Evolutionary conservation across 805 yeast species (phyloP), one percentile per base, ranked within the genome.

Genomic region (Hanseniaspora clermontiae): DNA sequence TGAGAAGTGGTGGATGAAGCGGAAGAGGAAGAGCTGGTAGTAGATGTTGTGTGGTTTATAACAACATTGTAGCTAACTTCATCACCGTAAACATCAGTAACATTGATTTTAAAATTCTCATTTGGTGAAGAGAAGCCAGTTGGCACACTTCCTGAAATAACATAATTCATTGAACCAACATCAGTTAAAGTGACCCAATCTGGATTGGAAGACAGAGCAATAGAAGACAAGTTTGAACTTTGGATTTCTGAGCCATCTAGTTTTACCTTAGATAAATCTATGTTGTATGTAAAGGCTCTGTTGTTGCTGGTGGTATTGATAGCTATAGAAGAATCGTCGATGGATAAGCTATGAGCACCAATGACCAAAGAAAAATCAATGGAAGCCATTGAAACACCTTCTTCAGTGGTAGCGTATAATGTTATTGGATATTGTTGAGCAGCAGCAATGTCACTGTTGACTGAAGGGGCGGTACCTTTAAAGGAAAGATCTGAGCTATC

Each of bases 391-490:
- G 93, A 72, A 65, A 67, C 89, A 1, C 95, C 96, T 29, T 69
- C 68, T 63, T 80, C 79, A 64, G 89, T 96, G 1, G 95, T 74
- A 1, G 90, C 96, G 57, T 89, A 81, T 61, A 90, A 76, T 46
- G 80, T 74, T 61, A 91, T 81, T 17, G 78, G 76, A 66, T 80
- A 93, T 43, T 74, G 71, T 61, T 79, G 74, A 43, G 95, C 87
- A 11, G 97, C 97, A 0, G 98, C 98, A 62, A 88, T 84, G 17
- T 78, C 75, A 1, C 96, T 86, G 61, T 87, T 84, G 36, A 87
- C 87, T 8, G 84, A 74, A 11, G 98, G 98, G 0, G 96, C 91
- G 1, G 83, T 82, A 36, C 98, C 98, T 45, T 80, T 74, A 68
- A 89, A 91, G 20, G 85, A 77, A 60, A 87, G 71, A 40, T 74